Evolutionary conservation across 2,329 filamentous ascomycete species (phyloP).

Genomic region (Fusarium foetens): DNA sequence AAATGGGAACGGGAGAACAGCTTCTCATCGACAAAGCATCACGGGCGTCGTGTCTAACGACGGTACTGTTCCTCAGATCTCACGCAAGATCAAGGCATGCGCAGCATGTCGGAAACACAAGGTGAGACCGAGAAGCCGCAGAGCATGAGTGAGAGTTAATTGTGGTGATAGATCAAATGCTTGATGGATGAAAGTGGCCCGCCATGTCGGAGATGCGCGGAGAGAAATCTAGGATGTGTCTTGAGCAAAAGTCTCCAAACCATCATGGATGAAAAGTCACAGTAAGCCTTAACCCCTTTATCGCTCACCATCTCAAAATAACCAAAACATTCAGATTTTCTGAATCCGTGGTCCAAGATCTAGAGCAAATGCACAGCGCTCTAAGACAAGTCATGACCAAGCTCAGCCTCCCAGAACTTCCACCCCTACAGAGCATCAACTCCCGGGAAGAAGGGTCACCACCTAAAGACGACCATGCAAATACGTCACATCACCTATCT

Average conservation of each 20-base stretch:
- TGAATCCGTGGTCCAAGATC: conserved; percentile 39
- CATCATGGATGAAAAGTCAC: conserved; percentile 54
- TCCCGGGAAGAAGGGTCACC: conserved; percentile 40
- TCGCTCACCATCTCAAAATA: neutral
- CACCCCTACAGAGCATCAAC: conserved; percentile 37
- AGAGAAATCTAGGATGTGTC: conserved; percentile 52
- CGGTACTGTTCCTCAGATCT: conserved; percentile 48
- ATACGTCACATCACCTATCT: conserved; percentile 6
- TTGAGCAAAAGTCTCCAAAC: conserved; percentile 56
- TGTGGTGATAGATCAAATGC: conserved; percentile 51
- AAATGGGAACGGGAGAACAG: conserved; percentile 32
- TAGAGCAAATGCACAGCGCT: conserved; percentile 42
- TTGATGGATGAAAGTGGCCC: conserved; percentile 54
- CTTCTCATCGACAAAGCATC: conserved; percentile 35
- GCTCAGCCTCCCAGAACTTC: conserved; percentile 39
- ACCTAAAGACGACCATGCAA: conserved; percentile 33
- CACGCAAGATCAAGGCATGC: conserved; percentile 54
- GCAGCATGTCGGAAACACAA: conserved; percentile 55
- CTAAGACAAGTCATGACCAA: conserved; percentile 42
- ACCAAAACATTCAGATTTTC: conserved; percentile 10
- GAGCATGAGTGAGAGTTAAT: conserved; percentile 31
- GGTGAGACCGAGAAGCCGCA: conserved; percentile 32
- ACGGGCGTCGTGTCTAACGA: conserved; percentile 22
- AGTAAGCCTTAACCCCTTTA: conserved; percentile 33
- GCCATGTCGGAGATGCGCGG: conserved; percentile 52